phyloP scores from a whole-genome alignment of 2,329 filamentous ascomycete species.

The Fusarium pseudocircinatum region DNA sequence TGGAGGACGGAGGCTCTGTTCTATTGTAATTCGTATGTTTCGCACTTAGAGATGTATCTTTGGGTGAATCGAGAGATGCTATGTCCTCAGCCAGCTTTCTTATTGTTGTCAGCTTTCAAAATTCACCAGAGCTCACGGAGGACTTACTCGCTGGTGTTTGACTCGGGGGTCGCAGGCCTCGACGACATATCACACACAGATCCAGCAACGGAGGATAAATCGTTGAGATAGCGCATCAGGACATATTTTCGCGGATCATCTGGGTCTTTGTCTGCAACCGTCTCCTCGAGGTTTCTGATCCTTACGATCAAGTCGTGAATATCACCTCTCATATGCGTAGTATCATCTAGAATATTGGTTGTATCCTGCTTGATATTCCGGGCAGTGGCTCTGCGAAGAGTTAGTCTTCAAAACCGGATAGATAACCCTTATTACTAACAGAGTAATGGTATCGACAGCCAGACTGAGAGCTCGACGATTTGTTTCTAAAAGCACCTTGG shows the following conservation, averaged over 20 bases:
- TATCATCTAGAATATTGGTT: background rate
- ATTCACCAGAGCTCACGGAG: rapidly evolving
- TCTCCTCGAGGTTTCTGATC: background rate
- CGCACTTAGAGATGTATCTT: background rate
- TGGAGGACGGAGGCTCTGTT: background rate
- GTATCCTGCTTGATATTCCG: constrained; percentile 6
- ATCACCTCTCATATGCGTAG: background rate
- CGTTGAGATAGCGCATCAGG: constrained; percentile 1
- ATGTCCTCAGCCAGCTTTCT: too few relatives aligned
- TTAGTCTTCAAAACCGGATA: background rate
- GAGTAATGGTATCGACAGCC: background rate
- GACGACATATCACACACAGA: background rate
- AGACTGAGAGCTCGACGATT: background rate
- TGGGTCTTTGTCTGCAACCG: background rate
- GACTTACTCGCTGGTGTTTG: background rate
- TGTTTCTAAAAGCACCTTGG: background rate
- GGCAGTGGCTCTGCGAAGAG: background rate
- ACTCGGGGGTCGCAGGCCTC: background rate
- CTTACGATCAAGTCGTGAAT: background rate
- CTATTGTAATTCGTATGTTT: background rate
- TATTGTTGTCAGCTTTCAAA: background rate
- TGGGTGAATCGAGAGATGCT: rapidly evolving
- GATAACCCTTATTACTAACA: background rate
- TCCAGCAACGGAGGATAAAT: background rate
- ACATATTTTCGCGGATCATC: background rate